Evolutionary conservation across 768 basidiomycete species (phyloP), one percentile per base, ranked within the genome.

Genomic region (Sistotremastrum suecicum): DNA sequence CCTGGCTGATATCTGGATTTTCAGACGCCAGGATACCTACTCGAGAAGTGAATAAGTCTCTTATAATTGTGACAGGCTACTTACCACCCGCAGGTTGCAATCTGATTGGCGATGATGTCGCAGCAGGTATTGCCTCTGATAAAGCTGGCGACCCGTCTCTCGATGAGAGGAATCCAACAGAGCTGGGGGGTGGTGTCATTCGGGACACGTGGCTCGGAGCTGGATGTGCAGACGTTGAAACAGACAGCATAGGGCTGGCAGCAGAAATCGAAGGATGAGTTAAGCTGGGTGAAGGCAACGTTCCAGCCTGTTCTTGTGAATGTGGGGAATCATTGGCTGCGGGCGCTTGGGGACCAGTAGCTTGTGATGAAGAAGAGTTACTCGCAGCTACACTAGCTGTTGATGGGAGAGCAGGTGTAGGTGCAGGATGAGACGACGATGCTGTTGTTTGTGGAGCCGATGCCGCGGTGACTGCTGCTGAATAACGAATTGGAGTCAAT

Each of bases 401-500:
- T 45, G 69, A 63, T 2, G 61, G 64, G 20, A 20, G 20, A 1
- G 65, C 59, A 7, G 63, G 59, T 33, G 66, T 58, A 33, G 67
- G 65, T 33, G 71, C 65, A 41, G 65, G 60, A 9, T 70, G 68
- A 34, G 56, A 49, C 7, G 51, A 50, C 39, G 56, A 48, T 20
- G 52, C 41, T 42, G 54, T 37, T 43, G 67, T 59, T 8, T 65
- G 58, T 45, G 71, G 66, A 47, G 72, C 65, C 6, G 58, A 39
- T 44, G 59, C 50, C 32, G 66, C 54, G 6, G 63, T 57, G 20
- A 74, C 69, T 4, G 74, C 74, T 5, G 74, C 74, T 1, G 94
- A 83, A 59, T 95, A 95, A 42, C 84, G 73, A 57, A 92, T 85
- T 8, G 89, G 83, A 39, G 88, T 83, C 47, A 87, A 61, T 20